Conservation (phyloP, 768 basidiomycete genomes). For the Phylloporus scabripes region DNA sequence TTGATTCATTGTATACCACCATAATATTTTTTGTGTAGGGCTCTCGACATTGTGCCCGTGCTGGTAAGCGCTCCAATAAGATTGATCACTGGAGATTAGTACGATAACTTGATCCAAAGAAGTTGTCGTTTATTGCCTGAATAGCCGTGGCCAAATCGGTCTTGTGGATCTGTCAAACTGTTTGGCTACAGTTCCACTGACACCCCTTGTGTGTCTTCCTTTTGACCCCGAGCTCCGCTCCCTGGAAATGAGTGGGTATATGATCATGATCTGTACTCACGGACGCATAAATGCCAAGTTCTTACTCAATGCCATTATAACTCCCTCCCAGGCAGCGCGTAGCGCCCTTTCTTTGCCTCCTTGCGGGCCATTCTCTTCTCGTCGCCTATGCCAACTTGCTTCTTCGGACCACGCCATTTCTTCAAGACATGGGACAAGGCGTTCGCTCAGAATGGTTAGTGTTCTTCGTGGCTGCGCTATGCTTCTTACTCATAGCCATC, state of each 20-base stretch:
- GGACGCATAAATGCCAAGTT: constrained; percentile 35
- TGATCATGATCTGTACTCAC: constrained; percentile 32
- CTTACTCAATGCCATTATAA: constrained; percentile 30
- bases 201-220: constrained; percentile 34
- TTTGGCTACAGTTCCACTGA: constrained; percentile 30
- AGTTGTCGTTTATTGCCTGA: constrained; percentile 29
- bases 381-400: constrained; percentile 28
- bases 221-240: constrained; percentile 38
- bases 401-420: constrained; percentile 23
- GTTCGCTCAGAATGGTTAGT: constrained; percentile 34
- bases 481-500: constrained; percentile 29
- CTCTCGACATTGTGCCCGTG: neutral
- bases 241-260: constrained; percentile 38
- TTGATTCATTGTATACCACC: constrained; percentile 38
- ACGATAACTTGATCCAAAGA: constrained; percentile 23
- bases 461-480: constrained; percentile 32
- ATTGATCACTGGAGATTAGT: neutral
- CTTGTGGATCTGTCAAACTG: constrained; percentile 32
- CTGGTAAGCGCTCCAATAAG: constrained; percentile 29
- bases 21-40: constrained; percentile 44
- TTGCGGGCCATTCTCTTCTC: constrained; percentile 15
- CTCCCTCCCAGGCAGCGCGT: constrained; percentile 21
- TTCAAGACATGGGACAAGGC: constrained; percentile 34
- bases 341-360: constrained; percentile 20
- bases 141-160: constrained; percentile 32